These are phyloP conservation scores for Climacium dendroides DNA, from an alignment of 225 moss, liverwort and hornwort genomes.

Conservation along the genomic window DNA sequence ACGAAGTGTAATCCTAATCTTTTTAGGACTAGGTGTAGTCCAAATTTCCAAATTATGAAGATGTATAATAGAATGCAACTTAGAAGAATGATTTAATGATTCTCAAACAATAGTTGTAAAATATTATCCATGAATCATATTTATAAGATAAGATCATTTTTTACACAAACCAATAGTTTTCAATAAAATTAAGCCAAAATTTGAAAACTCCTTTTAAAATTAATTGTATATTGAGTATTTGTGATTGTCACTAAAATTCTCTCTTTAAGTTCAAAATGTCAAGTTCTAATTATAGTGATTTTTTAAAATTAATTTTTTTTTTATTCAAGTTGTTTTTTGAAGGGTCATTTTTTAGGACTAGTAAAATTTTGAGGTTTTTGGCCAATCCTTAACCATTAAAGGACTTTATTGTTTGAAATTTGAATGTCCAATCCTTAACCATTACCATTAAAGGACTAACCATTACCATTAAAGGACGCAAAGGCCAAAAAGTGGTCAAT, in stretches of 20 bases:
- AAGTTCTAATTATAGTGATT: background rate
- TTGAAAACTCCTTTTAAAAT: background rate
- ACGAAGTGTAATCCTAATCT: background rate
- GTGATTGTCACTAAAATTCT: background rate
- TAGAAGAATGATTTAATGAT: background rate
- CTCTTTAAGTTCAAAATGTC: background rate
- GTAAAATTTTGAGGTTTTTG: background rate
- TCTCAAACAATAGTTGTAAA: background rate
- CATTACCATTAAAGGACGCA: no score
- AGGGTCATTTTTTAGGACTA: background rate
- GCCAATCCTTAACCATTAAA: rapidly evolving
- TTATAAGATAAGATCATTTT: background rate
- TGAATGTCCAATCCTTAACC: no score
- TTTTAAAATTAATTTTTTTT: background rate
- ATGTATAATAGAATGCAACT: background rate
- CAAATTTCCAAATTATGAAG: background rate
- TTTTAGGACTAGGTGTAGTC: no score
- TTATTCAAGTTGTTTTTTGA: background rate
- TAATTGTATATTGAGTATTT: background rate
- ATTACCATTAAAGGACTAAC: no score
- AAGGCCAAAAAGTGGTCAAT: no score
- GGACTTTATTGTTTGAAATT: background rate
- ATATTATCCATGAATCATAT: background rate
- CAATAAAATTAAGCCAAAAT: background rate
- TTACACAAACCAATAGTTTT: background rate